These are phyloP conservation scores for Colletotrichum lupini DNA, from an alignment of 2,329 filamentous ascomycete genomes.

Conservation along the genomic window DNA sequence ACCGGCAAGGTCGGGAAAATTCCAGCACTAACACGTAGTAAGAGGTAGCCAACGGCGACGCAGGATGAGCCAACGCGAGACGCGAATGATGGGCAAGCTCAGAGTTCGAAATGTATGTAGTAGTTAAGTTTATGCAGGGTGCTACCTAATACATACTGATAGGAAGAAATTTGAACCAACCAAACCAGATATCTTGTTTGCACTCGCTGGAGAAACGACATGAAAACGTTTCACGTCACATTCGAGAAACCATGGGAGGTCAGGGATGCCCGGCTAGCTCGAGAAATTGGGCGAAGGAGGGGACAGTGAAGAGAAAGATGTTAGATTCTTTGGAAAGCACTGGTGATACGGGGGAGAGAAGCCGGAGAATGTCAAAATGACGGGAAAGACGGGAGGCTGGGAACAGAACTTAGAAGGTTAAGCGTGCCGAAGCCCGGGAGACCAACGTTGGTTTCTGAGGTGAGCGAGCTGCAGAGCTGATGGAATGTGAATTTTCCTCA, in stretches of 20 bases:
- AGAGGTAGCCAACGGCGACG: too few relatives aligned
- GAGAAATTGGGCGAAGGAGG: background rate
- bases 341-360: background rate
- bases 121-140: background rate
- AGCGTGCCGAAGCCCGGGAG: background rate
- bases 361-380: too few relatives aligned
- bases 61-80: background rate
- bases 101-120: background rate
- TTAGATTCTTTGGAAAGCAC: background rate
- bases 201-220: conserved; percentile 21
- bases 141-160: background rate
- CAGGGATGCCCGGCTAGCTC: conserved; percentile 20
- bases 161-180: background rate
- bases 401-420: background rate
- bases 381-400: too few relatives aligned
- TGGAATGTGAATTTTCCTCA: too few relatives aligned
- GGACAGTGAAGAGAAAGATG: background rate
- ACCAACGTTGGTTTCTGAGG: background rate
- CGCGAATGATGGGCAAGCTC: background rate
- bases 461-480: background rate
- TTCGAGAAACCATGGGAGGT: conserved; percentile 16
- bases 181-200: conserved; percentile 1
- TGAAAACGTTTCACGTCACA: conserved; percentile 28
- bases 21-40: background rate
- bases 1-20: background rate